Evolutionary conservation across 768 basidiomycete genomes (phyloP), one percentile per base, ranked within the genome.

Genomic region (Mycena sanguinolenta): DNA sequence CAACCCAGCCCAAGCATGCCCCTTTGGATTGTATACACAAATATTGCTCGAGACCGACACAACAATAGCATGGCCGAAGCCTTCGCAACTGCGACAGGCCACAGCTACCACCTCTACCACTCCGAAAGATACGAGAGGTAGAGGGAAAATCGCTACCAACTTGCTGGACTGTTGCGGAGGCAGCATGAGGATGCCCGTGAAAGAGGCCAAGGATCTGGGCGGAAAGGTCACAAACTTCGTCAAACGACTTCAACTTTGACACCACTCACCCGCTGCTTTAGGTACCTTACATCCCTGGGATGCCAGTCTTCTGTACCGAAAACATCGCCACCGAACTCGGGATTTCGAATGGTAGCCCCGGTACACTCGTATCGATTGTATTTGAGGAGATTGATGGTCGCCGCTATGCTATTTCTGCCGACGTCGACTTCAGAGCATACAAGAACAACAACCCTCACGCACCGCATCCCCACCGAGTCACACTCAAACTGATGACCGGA

Each of bases 251-350:
- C 4, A 5, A 42, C 9, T 42, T 19, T 3, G 8, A 4, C 39
- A 13, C n/a, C 39, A 42, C 32, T 34, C 32, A 42, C 39, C 14
- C 36, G 14, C 39, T 19, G 17, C 3, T 14, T 14, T 42, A 42
- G 39, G 39, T 42, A 14, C 69, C 69, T 4, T 70, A 70, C 25
- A 25, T 70, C 10, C 63, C 63, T 2, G 69, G 69, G 7, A 70
- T 65, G 63, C 63, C 69, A 9, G 69, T 70, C 4, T 70, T 70
- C 25, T 66, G 65, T 44, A 66, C 65, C 8, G 65, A 66, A 21
- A 66, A 66, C 44, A 58, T 66, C 19, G 65, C 65, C 10, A 70
- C 69, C 2, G 69, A 70, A 36, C 63, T 70, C 5, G 69, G 69
- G 16, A 57, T 70, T 25, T 70, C 69, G 13, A 70, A 70, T 10